These are phyloP conservation scores for Echium plantagineum DNA, from an alignment of 257 asterid genomes.

Conservation along the genomic window DNA sequence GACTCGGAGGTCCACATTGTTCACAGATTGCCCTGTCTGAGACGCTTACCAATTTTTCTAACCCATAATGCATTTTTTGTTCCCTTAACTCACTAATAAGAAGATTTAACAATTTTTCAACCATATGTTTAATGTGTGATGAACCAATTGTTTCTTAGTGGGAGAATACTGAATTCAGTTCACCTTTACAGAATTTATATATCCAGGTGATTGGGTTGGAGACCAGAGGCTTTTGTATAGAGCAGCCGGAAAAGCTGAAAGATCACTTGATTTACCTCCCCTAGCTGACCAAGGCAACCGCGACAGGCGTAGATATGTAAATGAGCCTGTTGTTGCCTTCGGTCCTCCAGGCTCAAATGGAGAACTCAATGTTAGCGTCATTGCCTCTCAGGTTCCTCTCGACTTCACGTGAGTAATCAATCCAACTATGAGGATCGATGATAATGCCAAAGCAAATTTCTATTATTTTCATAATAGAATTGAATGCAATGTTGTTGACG, in stretches of 20 bases:
- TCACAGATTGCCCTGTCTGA: background rate
- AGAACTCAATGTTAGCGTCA: slow-evolving; percentile 86
- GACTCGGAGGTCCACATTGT: too few relatives aligned
- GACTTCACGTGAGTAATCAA: slow-evolving; percentile 60
- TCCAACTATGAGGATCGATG: too few relatives aligned
- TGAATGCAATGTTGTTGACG: too few relatives aligned
- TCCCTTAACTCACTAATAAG: too few relatives aligned
- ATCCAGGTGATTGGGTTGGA: slow-evolving; percentile 85
- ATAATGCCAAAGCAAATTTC: too few relatives aligned
- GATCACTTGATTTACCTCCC: slow-evolving; percentile 64
- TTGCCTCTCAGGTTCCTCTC: slow-evolving; percentile 57
- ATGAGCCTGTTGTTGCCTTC: slow-evolving; percentile 72
- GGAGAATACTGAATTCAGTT: background rate
- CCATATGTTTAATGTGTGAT: too few relatives aligned
- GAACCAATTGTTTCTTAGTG: background rate
- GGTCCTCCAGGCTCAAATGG: slow-evolving; percentile 96
- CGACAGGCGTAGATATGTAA: slow-evolving; percentile 32
- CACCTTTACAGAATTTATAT: slow-evolving; percentile 42
- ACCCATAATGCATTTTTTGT: too few relatives aligned
- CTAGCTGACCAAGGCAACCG: slow-evolving; percentile 22
- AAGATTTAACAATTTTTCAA: too few relatives aligned
- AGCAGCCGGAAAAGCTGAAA: slow-evolving; percentile 73
- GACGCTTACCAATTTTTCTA: background rate
- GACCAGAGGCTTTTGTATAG: slow-evolving; percentile 66
- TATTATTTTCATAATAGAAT: too few relatives aligned